These are phyloP conservation scores for Melaleuca quinquenervia DNA, from an alignment of 345 rosid genomes.

Conservation along the genomic window DNA sequence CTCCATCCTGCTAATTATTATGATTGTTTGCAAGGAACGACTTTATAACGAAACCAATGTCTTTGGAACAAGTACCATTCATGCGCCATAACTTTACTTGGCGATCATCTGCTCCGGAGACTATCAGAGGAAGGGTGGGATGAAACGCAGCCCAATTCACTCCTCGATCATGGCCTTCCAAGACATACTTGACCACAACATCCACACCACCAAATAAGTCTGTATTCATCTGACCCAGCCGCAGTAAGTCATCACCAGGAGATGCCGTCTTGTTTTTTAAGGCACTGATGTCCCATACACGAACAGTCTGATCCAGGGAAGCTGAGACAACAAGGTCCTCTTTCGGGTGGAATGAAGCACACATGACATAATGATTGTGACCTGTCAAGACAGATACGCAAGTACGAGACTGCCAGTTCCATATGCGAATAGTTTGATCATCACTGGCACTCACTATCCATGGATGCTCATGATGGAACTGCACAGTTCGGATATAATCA, in stretches of 20 bases:
- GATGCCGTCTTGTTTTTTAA: slow-evolving; percentile 81
- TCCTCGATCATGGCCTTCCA: slow-evolving; percentile 98
- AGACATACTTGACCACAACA: slow-evolving; percentile 87
- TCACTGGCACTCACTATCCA: slow-evolving; percentile 99
- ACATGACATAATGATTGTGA: slow-evolving; percentile 98
- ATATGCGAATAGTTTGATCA: slow-evolving; percentile 93
- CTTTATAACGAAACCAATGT: neutral
- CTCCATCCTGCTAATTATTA: neutral
- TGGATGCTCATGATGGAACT: slow-evolving; percentile 92
- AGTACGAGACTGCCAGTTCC: slow-evolving; percentile 99
- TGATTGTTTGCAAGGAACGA: neutral
- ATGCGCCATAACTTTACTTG: slow-evolving; percentile 98
- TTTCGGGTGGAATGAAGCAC: slow-evolving; percentile 94
- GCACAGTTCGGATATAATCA: slow-evolving; percentile 94
- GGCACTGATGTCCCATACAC: slow-evolving; percentile 97
- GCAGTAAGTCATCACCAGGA: slow-evolving; percentile 82
- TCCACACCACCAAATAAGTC: slow-evolving; percentile 95
- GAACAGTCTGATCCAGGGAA: slow-evolving; percentile 91
- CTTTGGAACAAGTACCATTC: slow-evolving; percentile 45
- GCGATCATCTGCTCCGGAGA: slow-evolving; percentile 98
- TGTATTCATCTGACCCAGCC: slow-evolving; percentile 84
- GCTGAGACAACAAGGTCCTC: slow-evolving; percentile 97
- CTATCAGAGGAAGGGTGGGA: slow-evolving; percentile 87
- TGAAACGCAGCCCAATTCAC: slow-evolving; percentile 99
- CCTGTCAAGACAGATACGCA: slow-evolving; percentile 95